Percentiles rank a stretch among this genome's conserved stretches.
Conservation (phyloP, 352 stramenopile genomes). For the Globisporangium abappressorium region DNA sequence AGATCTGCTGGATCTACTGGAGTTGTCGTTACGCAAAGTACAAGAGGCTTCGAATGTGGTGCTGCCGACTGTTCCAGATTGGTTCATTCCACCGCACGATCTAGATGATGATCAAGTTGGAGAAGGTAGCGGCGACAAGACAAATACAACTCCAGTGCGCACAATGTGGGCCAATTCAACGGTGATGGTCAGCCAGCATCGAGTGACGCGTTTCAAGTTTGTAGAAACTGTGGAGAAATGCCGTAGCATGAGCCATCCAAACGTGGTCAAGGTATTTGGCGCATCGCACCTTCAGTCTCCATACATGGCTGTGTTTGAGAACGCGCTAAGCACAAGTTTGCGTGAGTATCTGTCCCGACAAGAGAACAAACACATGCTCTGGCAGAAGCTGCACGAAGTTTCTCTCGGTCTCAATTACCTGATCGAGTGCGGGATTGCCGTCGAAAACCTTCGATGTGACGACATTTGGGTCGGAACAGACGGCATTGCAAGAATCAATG, state of each 20-base stretch:
- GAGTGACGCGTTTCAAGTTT: background rate
- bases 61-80: background rate
- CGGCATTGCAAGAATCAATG: background rate
- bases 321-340: background rate
- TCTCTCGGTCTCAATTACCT: constrained; percentile 10
- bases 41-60: no score
- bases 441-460: constrained; percentile 4
- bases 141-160: background rate
- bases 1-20: background rate
- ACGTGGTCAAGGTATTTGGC: constrained; percentile 5
- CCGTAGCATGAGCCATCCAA: background rate
- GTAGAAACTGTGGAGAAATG: background rate
- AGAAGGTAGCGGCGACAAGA: background rate
- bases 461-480: constrained; percentile 2
- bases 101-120: no score
- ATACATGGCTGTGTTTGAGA: background rate
- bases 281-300: constrained; percentile 1
- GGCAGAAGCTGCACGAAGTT: constrained; percentile 5
- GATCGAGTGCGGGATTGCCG: background rate
- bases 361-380: background rate
- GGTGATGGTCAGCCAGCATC: background rate
- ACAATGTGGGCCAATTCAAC: background rate
- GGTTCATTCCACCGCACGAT: background rate
- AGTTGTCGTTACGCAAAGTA: no score
- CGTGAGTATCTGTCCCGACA: background rate